These are phyloP conservation scores for Bauhinia variegata DNA, from an alignment of 306 rosid species.

Conservation along the genomic window DNA sequence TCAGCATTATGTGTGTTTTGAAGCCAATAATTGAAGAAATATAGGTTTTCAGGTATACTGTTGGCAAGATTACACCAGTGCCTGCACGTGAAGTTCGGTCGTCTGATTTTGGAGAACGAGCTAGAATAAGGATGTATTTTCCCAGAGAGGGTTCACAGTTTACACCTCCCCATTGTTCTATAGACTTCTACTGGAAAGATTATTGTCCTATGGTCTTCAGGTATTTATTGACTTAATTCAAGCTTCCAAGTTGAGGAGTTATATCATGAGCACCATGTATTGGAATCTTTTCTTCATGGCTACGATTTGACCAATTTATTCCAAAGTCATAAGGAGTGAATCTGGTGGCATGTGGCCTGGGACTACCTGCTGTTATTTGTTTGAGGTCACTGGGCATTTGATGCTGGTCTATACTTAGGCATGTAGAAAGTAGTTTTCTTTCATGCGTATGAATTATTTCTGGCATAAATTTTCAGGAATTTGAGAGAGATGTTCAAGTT, in stretches of 20 bases:
- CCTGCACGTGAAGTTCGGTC: constrained; percentile 95
- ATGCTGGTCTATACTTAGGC: background rate
- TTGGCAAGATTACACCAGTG: constrained; percentile 96
- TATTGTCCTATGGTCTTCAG: constrained; percentile 99
- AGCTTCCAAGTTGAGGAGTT: too few relatives aligned
- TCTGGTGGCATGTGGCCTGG: too few relatives aligned
- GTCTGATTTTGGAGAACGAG: constrained; percentile 90
- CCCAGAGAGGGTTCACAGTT: constrained; percentile 85
- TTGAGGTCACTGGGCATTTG: constrained; percentile 15
- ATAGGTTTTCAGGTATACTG: constrained; percentile 78
- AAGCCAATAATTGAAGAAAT: constrained; percentile 26
- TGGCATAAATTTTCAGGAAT: constrained; percentile 68
- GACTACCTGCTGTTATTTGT: background rate
- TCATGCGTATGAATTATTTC: constrained; percentile 20
- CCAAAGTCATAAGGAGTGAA: too few relatives aligned
- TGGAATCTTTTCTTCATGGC: too few relatives aligned
- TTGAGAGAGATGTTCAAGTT: constrained; percentile 98
- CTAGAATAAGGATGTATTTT: constrained; percentile 91
- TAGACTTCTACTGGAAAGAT: constrained; percentile 93
- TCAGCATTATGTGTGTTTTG: constrained; percentile 16
- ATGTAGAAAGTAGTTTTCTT: background rate
- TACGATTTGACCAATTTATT: too few relatives aligned
- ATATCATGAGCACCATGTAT: too few relatives aligned
- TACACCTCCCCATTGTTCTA: constrained; percentile 88
- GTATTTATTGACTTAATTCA: too few relatives aligned